Base-by-base conservation (phyloP, 208 protist genomes). In the Trypanosoma boissoni region DNA sequence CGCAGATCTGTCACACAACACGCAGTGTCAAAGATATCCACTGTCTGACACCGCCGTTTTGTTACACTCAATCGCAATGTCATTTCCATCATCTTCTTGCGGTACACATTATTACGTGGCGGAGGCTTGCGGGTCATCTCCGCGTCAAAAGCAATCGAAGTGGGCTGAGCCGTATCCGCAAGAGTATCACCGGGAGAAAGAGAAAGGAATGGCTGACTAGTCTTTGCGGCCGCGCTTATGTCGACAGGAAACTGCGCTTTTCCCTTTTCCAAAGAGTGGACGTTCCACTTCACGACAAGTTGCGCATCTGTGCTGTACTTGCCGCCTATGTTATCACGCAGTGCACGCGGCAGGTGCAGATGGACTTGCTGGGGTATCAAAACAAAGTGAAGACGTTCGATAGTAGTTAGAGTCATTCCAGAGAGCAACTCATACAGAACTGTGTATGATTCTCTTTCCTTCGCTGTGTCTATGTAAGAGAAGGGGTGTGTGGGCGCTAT, bases 281-380 rank as follows among this genome's bases (percentile, higher is more conserved):
- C 36, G 1, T 9, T 28, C 52, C 52, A 58, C 37, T 58, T 56
- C 18, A 58, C 16, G 8, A 58, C 9, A 16, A 58, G 32, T 5
- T 28, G 4, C 1, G 20, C 31, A 21, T 0, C 27, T 24, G 34
- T 2, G 26, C 45, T 36, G 29, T 58, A 58, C 36, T 41, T 55
- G 6, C 42, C 18, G 10, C 23, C 52, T 8, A 16, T 21, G 12
- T 34, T 43, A 12, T 57, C 49, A 6, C 36, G 23, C 20, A 37
- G 3, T 14, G 21, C 27, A 29, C 31, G 1, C 2, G 32, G 36
- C 21, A 57, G 18, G 29, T 23, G 36, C 21, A 29, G 7, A 31
- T 32, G 3, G 4, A 32, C 18, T 32, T 52, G 24, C 32, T n/a
- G 23, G 20, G 26, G 24, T 6, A 10, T 52, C 32, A 57, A 34